Percentiles rank a stretch among this genome's conserved stretches.
phyloP scores from a whole-genome alignment of 768 basidiomycete genomes.

The Lyophyllum shimeji region DNA sequence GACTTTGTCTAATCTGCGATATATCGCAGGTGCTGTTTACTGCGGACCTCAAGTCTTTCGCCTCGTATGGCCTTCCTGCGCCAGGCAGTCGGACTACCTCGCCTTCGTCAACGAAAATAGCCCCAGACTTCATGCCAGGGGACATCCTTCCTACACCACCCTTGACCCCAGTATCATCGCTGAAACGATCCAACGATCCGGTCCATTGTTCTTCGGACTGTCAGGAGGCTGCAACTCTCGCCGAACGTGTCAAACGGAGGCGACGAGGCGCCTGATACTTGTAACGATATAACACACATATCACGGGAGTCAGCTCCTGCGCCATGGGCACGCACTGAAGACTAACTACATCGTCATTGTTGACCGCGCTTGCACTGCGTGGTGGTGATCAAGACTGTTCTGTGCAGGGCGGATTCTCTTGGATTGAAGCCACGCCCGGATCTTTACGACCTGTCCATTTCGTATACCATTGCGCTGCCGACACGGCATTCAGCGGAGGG shows the following conservation, averaged over 20 bases:
- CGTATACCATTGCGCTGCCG: too few relatives aligned
- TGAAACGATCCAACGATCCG: slow-evolving; percentile 27
- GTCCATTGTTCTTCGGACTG: background rate
- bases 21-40: slow-evolving; percentile 69
- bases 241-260: slow-evolving; percentile 44
- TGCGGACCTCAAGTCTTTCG: slow-evolving; percentile 69
- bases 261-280: slow-evolving; percentile 19
- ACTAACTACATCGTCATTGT: too few relatives aligned
- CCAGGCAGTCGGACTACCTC: slow-evolving; percentile 14
- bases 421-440: too few relatives aligned
- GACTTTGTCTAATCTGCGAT: background rate
- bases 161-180: slow-evolving; percentile 28
- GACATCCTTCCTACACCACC: slow-evolving; percentile 23
- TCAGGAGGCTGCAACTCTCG: slow-evolving; percentile 25
- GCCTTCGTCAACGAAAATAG: slow-evolving; percentile 7
- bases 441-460: too few relatives aligned
- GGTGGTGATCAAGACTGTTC: too few relatives aligned
- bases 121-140: background rate
- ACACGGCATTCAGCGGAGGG: too few relatives aligned
- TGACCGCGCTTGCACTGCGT: too few relatives aligned
- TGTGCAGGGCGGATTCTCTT: too few relatives aligned
- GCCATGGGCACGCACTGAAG: too few relatives aligned
- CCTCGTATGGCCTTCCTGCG: slow-evolving; percentile 50
- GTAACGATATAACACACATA: too few relatives aligned
- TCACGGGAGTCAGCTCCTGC: background rate